Evolutionary conservation across 2,329 filamentous ascomycete genomes (phyloP).

Genomic region (Tympanopsis confertula): DNA sequence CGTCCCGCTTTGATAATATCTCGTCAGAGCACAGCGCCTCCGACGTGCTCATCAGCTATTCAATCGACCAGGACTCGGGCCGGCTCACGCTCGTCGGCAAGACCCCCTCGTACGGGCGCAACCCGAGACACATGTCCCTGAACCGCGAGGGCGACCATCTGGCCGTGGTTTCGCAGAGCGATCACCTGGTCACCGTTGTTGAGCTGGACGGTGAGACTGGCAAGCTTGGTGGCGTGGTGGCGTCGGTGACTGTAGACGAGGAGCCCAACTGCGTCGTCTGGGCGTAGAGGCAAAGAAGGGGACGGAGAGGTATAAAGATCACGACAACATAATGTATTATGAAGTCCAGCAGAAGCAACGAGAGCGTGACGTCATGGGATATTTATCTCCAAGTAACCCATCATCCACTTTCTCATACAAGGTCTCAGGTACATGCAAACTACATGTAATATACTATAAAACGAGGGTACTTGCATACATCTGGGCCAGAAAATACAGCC

Average conservation of each 20-base stretch:
- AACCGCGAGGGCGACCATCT: slow-evolving; percentile 53
- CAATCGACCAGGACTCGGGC: slow-evolving; percentile 40
- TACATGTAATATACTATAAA: too few relatives aligned
- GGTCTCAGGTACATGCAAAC: too few relatives aligned
- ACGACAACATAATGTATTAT: too few relatives aligned
- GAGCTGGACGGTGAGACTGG: slow-evolving; percentile 47
- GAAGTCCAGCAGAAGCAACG: too few relatives aligned
- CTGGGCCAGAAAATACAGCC: too few relatives aligned
- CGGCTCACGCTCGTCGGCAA: slow-evolving; percentile 41
- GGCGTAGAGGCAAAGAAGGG: slow-evolving; percentile 19
- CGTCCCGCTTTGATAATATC: slow-evolving; percentile 51
- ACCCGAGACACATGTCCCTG: slow-evolving; percentile 57
- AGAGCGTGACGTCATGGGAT: too few relatives aligned
- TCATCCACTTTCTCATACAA: too few relatives aligned
- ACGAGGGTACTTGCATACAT: too few relatives aligned
- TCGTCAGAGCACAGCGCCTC: slow-evolving; percentile 39
- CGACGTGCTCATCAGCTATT: slow-evolving; percentile 54
- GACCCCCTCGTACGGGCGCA: slow-evolving; percentile 49
- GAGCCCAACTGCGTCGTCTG: slow-evolving; percentile 35
- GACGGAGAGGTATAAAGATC: too few relatives aligned
- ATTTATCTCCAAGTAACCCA: too few relatives aligned
- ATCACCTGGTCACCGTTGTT: slow-evolving; percentile 48
- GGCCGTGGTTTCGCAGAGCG: slow-evolving; percentile 54
- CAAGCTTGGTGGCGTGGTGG: slow-evolving; percentile 33
- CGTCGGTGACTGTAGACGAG: slow-evolving; percentile 26